Conservation (phyloP, 305 asterid genomes). For the Nicotiana rustica region DNA sequence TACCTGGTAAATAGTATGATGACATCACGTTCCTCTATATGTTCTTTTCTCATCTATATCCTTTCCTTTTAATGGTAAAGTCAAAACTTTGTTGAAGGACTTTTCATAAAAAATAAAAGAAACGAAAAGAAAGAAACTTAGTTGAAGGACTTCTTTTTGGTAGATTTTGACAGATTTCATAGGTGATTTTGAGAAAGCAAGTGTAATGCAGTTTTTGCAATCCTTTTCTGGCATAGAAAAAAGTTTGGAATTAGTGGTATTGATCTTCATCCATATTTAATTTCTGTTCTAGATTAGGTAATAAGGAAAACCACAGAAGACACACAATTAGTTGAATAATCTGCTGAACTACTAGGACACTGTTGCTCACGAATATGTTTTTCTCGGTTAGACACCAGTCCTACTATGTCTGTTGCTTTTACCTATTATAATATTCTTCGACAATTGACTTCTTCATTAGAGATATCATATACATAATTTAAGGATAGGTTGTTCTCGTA, state of each 20-base stretch:
- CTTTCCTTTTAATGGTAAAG: neutral
- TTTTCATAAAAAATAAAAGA: neutral
- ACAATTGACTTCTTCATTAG: neutral
- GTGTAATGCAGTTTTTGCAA: slow-evolving; percentile 4
- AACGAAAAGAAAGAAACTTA: neutral
- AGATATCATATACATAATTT: neutral
- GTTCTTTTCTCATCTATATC: neutral
- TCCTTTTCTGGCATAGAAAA: neutral
- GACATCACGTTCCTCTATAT: neutral
- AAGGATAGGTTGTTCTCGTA: neutral
- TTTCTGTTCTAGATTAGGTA: neutral
- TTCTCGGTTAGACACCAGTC: neutral
- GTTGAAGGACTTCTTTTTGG: neutral
- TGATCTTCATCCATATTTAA: neutral
- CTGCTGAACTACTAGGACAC: neutral
- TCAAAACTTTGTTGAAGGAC: neutral
- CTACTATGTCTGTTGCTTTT: neutral
- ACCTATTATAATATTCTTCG: neutral
- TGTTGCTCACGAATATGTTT: neutral
- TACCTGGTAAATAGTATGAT: neutral
- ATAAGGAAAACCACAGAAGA: neutral
- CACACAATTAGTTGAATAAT: neutral
- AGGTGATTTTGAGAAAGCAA: neutral
- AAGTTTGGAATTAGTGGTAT: slow-evolving; percentile 1
- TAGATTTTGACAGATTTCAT: slow-evolving; percentile 15